Evolutionary conservation across 108 stramenopile genomes (phyloP), one percentile per base, ranked within the genome.

Genomic region (Fragilariopsis cylindrus): DNA sequence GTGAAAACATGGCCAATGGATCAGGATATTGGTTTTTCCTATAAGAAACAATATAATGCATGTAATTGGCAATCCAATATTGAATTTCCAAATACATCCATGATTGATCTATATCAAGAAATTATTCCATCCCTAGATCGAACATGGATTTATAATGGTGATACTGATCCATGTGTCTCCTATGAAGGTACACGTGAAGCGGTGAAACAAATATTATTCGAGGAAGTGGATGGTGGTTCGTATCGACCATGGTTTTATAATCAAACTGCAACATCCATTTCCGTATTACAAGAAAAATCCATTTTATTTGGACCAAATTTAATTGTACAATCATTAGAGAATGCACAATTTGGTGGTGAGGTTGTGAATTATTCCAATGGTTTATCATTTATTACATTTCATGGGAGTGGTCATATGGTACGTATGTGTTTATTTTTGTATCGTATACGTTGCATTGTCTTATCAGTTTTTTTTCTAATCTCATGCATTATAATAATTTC

Each of bases 201-300:
- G 40, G 68, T 90, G 48, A 79, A 84, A 55, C 85, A 78, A 52
- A 72, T 90, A 54, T 76, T 82, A 45, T 71, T 82, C 21, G 40
- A 57, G 7, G 85, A 87, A 74, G n/a, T 86, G 2, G 82, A 86
- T 68, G 85, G 86, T 5, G 88, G 88, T 16, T 63, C 70, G 16
- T 87, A 87, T 72, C 85, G 89, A 43, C 89, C 89, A 7, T 90
- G 89, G 89, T 90, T 90, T 69, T 90, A 82, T 77, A 84, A 84
- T 58, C 84, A 84, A 15, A 82, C 85, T 0, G 85, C 83, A 5
- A 70, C 83, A 0, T 53, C 76, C 19, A 49, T 84, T 16, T 67
- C 80, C 52, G 44, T 87, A 1, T 65, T 90, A 19, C 63, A 54
- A 1, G 83, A 84, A 71, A 90, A 90, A 65, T 60, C 81, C 7